Conservation (phyloP, 1,139 yeast genomes). For the Kodamaea derodonti region DNA sequence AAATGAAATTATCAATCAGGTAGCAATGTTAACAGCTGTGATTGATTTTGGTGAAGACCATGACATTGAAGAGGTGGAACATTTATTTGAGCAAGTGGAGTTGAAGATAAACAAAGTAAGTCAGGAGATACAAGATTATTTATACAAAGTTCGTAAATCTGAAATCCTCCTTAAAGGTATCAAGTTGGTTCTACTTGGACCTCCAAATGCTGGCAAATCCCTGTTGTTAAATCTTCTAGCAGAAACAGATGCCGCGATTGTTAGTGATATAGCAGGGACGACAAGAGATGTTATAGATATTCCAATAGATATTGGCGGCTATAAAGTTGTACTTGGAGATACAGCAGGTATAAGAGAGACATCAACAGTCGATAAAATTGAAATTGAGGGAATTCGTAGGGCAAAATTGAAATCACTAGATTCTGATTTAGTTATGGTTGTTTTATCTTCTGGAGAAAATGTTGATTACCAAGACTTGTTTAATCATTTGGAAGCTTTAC, state of each 20-base stretch:
- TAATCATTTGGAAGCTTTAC: conserved; percentile 30
- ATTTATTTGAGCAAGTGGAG: conserved; percentile 49
- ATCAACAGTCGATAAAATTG: conserved; percentile 55
- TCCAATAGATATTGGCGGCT: conserved; percentile 79
- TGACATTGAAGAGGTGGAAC: conserved; percentile 62
- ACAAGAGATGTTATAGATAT: conserved; percentile 87
- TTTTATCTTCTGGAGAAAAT: conserved; percentile 37
- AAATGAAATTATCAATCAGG: conserved; percentile 53
- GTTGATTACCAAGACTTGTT: conserved; percentile 24
- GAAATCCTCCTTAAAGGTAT: conserved; percentile 73
- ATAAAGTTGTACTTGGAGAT: conserved; percentile 79
- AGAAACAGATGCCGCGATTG: conserved; percentile 83
- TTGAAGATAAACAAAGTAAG: conserved; percentile 37
- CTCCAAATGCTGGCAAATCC: conserved; percentile 97
- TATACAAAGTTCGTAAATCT: conserved; percentile 52
- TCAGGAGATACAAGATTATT: conserved; percentile 44
- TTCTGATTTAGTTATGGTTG: conserved; percentile 60
- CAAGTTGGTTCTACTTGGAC: conserved; percentile 72
- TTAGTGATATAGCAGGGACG: conserved; percentile 89
- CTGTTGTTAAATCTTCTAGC: conserved; percentile 73
- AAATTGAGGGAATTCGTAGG: conserved; percentile 75
- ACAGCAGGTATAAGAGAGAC: conserved; percentile 85
- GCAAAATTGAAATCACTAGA: conserved; percentile 57
- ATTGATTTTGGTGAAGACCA: conserved; percentile 97
- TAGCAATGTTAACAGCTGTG: conserved; percentile 78